Base-by-base conservation (phyloP, 805 yeast genomes). In the Cyberlindnera mississippiensis region DNA sequence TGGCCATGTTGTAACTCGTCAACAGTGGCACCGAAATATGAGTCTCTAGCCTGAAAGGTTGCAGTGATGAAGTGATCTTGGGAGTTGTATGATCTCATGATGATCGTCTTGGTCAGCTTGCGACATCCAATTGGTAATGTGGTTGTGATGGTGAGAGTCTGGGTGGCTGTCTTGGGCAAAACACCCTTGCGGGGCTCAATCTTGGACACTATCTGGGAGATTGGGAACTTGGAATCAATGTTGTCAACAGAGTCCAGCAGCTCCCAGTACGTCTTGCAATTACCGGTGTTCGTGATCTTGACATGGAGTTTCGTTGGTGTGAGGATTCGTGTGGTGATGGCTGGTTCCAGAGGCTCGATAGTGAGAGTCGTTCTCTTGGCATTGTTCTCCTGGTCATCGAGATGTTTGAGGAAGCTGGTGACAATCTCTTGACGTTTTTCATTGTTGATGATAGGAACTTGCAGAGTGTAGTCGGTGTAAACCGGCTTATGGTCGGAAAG, bases 401-500 rank as follows among this genome's bases (percentile, higher is more conserved):
- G 51, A 28, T 62, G 60, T 47, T 63, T 63, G 28, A 70, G 57
- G 37, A 74, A 67, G 4, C 60, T 49, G 11, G 63, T 59, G 24
- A 68, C 66, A 10, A 71, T 49, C 9, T 45, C 46, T 9, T 61
- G 59, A 12, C 76, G 60, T 34, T 55, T 57, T 6, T 51, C 61
- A 13, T 54, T 55, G 53, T 78, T 68, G 9, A 74, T 59, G 3
- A 70, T 42, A 11, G 62, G 58, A 1, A 65, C 51, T 0, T 55
- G 48, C 3, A 70, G 33, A 7, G 48, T 49, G 34, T 61, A 69
- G 14, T 62, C 67, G 3, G 72, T 59, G 12, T 57, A 54, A 2
- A 79, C 82, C 0, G 85, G 84, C 38, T 69, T 65, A 53, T 79
- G 85, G 50, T 79, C 85, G 0, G 82, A 76, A 0, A 66, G 54